Evolutionary conservation across 1,139 yeast species (phyloP).

Genomic region (Hanseniaspora gamundiae): DNA sequence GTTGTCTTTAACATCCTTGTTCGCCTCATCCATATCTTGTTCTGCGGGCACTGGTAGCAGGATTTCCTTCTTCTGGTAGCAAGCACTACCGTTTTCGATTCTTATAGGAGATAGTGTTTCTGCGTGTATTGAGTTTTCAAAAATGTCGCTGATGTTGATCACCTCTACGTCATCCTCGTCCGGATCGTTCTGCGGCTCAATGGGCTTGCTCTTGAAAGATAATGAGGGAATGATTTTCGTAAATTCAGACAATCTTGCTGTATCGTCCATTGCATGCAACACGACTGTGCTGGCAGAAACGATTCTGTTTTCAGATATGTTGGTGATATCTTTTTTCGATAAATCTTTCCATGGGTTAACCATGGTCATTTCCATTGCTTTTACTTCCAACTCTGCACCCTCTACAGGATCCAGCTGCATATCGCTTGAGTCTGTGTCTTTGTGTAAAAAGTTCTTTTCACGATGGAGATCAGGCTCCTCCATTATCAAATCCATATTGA

Average conservation of each 20-base stretch:
- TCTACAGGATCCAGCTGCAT: neutral
- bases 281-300: neutral
- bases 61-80: no score
- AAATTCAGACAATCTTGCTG: neutral
- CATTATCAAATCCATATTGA: constrained; percentile 9
- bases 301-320: neutral
- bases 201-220: neutral
- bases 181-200: constrained; percentile 7
- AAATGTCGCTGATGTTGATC: constrained; percentile 13
- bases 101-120: constrained; percentile 5
- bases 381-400: constrained; percentile 4
- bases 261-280: neutral
- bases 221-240: neutral
- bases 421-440: neutral
- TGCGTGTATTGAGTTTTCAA: constrained; percentile 8
- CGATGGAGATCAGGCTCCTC: constrained; percentile 6
- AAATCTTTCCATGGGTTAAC: neutral
- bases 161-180: constrained; percentile 12
- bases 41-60: no score
- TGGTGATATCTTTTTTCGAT: neutral
- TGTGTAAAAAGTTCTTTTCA: constrained; percentile 6
- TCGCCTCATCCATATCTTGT: no score
- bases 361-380: constrained; percentile 3
- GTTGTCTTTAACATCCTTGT: no score
- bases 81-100: constrained; percentile 9